Evolutionary conservation across 2,329 filamentous ascomycete genomes (phyloP).

Genomic region (Aureobasidium sp.): DNA sequence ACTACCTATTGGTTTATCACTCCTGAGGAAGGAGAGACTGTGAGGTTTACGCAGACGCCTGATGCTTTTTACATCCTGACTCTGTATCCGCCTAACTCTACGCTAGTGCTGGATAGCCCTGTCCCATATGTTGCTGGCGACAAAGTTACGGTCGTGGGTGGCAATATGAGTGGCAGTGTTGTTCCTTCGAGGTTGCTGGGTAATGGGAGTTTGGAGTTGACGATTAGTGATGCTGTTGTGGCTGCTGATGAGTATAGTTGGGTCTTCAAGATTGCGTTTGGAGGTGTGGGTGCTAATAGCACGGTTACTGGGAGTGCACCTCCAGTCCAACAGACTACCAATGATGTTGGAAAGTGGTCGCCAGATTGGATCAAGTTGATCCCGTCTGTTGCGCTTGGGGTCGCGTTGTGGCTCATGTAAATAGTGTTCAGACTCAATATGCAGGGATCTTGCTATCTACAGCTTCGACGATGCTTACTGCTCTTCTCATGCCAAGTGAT

Average conservation of each 20-base stretch:
- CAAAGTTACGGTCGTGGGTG: conserved; percentile 37
- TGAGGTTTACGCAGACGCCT: conserved; percentile 45
- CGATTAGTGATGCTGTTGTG: conserved; percentile 25
- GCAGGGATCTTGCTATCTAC: too few species aligned
- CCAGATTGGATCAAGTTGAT: not conserved
- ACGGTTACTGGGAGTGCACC: not conserved
- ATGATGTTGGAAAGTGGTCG: not conserved
- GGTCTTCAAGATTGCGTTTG: conserved; percentile 35
- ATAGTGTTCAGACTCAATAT: too few species aligned
- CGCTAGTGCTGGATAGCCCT: conserved; percentile 34
- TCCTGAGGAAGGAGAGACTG: conserved; percentile 34
- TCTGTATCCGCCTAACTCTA: conserved; percentile 34
- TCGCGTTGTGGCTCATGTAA: not conserved
- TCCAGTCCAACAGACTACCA: not conserved
- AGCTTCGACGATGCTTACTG: too few species aligned
- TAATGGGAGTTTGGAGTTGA: conserved; percentile 27
- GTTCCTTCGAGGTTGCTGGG: conserved; percentile 20
- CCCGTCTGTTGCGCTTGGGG: not conserved
- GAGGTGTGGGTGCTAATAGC: conserved; percentile 9
- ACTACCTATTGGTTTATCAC: conserved; percentile 48
- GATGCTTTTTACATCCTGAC: conserved; percentile 47
- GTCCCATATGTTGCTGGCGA: conserved; percentile 43
- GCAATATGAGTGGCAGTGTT: conserved; percentile 21
- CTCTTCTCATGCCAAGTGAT: too few species aligned
- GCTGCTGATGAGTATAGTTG: conserved; percentile 32